Evolutionary conservation across 495 filamentous ascomycete genomes (phyloP), one percentile per base, ranked within the genome.

Genomic region (Melanomma pulvis-pyrius): DNA sequence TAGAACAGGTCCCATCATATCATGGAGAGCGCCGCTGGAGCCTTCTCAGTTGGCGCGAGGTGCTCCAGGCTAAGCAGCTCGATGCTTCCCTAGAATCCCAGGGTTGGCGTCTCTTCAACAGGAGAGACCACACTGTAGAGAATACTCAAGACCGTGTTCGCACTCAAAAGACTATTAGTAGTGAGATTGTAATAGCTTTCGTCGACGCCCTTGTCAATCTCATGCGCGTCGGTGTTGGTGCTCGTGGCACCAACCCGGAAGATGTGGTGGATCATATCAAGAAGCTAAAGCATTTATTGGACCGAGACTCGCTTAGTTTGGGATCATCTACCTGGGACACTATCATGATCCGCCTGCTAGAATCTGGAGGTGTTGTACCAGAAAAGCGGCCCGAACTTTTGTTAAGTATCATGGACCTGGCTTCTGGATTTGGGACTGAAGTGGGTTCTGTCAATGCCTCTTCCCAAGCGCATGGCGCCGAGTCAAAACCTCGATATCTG

Each of bases 131-230:
- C 25, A n/a, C 12, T 26, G 25, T 36, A n/a, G 39, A 44, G 39
- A 53, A 57, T 5, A 30, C 56, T n/a, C 61, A 67, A 49, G 55
- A 64, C 26, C 39, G 60, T 5, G 24, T 47, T 13, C 36, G 61
- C 7, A 66, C 75, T 0, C 68, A 74, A 44, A 77, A 79, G 32
- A 87, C 81, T 0, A 80, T 89, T 58, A 88, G 86, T 70, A 74
- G 76, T 30, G 86, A 90, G 74, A 82, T 88, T 19, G 77, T 87
- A 19, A 66, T 75, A 22, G 81, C 81, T 21, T 74, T 87, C 30
- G 71, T 86, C 32, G 82, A 83, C 67, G 82, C 80, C 47, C 68
- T 88, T 30, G 66, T 81, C 24, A 83, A 81, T 62, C 67, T 68
- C 13, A 67, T 79, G 22, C 72, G 69, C 11, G 48, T 73, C 15